Evolutionary conservation across 2,329 filamentous ascomycete species (phyloP).

Genomic region (Thielaviopsis punctulata): DNA sequence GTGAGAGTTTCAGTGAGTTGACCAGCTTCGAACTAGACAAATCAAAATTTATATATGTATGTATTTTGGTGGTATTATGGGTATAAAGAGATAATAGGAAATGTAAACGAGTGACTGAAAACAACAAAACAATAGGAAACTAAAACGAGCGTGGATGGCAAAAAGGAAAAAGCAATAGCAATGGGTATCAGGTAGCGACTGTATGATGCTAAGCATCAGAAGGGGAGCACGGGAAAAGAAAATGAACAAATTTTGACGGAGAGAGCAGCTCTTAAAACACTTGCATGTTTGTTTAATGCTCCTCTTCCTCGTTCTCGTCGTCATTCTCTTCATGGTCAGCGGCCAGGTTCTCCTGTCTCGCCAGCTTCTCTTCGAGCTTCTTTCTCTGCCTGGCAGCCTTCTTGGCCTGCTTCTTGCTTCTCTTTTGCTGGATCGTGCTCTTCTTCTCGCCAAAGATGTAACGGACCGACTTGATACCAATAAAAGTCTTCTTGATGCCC

Average conservation of each 20-base stretch:
- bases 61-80: not conserved
- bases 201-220: not conserved
- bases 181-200: constrained; percentile 9
- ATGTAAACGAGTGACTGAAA: not conserved
- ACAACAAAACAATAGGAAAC: not conserved
- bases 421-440: constrained; percentile 18
- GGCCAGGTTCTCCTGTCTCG: constrained; percentile 13
- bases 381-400: constrained; percentile 20
- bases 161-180: no score
- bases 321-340: constrained; percentile 9
- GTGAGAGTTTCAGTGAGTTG: not conserved
- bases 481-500: constrained; percentile 19
- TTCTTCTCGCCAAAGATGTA: constrained; percentile 23
- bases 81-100: not conserved
- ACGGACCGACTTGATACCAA: constrained; percentile 19
- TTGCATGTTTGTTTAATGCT: not conserved
- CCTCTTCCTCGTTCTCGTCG: constrained; percentile 6
- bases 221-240: not conserved
- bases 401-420: constrained; percentile 18
- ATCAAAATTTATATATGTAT: not conserved
- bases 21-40: not conserved
- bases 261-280: not conserved
- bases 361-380: constrained; percentile 20
- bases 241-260: not conserved
- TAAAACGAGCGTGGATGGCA: not conserved